Conservation (phyloP, 345 rosid genomes). For the Eucalyptus sp. region DNA sequence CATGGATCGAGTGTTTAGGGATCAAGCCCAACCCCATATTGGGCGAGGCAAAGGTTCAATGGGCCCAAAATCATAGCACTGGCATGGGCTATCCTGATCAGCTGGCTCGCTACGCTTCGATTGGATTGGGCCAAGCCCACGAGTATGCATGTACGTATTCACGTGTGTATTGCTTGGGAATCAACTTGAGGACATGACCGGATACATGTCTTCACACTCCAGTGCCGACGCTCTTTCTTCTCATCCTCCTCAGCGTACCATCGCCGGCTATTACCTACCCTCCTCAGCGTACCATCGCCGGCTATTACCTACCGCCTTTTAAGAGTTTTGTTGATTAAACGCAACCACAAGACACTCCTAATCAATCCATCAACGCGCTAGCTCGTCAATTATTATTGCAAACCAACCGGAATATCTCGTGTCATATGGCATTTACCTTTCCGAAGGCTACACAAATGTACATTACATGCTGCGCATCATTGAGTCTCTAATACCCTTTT, state of each 20-base stretch:
- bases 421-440: neutral
- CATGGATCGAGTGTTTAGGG: neutral
- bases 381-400: rapidly evolving
- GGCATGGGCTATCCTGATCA: neutral
- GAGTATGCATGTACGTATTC: neutral
- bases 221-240: neutral
- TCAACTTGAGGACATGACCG: neutral
- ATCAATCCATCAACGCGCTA: neutral
- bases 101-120: neutral
- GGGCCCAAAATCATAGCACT: neutral
- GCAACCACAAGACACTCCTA: neutral
- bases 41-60: neutral
- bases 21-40: neutral
- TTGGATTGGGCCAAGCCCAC: neutral
- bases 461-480: neutral
- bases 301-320: no score
- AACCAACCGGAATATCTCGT: neutral
- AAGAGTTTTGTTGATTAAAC: neutral
- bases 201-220: neutral
- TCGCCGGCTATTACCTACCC: neutral
- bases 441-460: rapidly evolving
- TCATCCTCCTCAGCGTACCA: neutral
- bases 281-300: neutral
- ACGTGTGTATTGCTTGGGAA: neutral
- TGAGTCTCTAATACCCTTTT: neutral